Conservation (phyloP, 176 grass and related monocot genomes). For the Canna indica region DNA sequence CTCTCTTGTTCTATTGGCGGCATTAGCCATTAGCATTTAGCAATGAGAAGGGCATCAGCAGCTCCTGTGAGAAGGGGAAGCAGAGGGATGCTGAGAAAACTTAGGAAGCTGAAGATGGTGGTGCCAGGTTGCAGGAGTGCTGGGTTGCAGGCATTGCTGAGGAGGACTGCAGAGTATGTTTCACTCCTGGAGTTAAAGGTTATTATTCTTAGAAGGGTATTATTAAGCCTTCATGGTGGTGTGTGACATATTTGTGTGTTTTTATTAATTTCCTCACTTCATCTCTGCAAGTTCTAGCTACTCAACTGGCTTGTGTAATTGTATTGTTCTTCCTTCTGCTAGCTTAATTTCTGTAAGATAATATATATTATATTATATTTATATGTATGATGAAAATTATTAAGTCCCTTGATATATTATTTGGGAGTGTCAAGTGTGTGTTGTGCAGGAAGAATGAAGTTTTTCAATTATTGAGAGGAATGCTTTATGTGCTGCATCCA, state of each 20-base stretch:
- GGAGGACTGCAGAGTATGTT: background rate
- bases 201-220: background rate
- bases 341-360: too few relatives aligned
- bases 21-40: background rate
- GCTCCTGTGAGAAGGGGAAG: background rate
- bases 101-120: constrained; percentile 2
- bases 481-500: too few relatives aligned
- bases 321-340: too few relatives aligned
- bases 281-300: too few relatives aligned
- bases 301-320: too few relatives aligned
- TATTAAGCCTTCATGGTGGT: background rate
- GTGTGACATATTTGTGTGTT: background rate
- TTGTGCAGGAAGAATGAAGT: too few relatives aligned
- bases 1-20: background rate
- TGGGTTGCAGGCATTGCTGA: constrained; percentile 5
- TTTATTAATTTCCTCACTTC: too few relatives aligned
- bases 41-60: background rate
- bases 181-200: constrained; percentile 6
- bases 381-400: too few relatives aligned
- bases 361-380: too few relatives aligned
- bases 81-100: background rate
- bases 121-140: constrained; percentile 3
- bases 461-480: too few relatives aligned
- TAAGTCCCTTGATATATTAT: too few relatives aligned
- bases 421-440: too few relatives aligned